Evolutionary conservation across 345 rosid genomes (phyloP), one percentile per base, ranked within the genome.

Genomic region (Excoecaria agallocha): DNA sequence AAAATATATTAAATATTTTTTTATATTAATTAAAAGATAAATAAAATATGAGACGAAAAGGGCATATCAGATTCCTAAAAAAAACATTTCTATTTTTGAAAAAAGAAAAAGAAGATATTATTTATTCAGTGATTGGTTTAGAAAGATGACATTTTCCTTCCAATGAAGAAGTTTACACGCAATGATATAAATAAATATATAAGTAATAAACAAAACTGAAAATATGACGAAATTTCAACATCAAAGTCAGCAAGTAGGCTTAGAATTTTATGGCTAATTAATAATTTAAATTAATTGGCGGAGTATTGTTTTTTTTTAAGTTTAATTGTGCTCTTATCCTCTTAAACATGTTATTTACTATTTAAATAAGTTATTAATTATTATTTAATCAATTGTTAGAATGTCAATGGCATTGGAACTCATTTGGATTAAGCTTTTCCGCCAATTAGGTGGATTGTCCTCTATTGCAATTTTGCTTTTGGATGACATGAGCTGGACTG

Each of bases 351-450:
- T 24, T 20, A 13, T 66, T 8, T 5, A 30, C 5, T 41, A 52
- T 46, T 30, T 35, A 12, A 35, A 6, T 22, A n/a, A 1, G 6
- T 25, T n/a, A 5, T 12, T 12, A 17, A 68, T 46, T 15, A 7
- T 57, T 74, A 13, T 58, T 46, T 46, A 56, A 5, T 67, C 10
- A 16, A 37, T n/a, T n/a, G 67, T 22, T 48, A 58, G 65, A 35
- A 48, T 58, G 72, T 13, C 66, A 12, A 43, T 6, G 9, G 66
- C 67, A n/a, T 45, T 4, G 71, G 72, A 67, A 67, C 72, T 46
- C 2, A 15, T 25, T 17, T 22, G 8, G 6, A 15, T 37, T 38
- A 19, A 22, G n/a, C 0, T 30, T 22, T 38, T 16, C 39, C 54
- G 54, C 37, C 50, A 69, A 51, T 12, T 4, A 10, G 13, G 45